Evolutionary conservation across 2,329 filamentous ascomycete species (phyloP).

Genomic region (Cucurbitaria berberidis): DNA sequence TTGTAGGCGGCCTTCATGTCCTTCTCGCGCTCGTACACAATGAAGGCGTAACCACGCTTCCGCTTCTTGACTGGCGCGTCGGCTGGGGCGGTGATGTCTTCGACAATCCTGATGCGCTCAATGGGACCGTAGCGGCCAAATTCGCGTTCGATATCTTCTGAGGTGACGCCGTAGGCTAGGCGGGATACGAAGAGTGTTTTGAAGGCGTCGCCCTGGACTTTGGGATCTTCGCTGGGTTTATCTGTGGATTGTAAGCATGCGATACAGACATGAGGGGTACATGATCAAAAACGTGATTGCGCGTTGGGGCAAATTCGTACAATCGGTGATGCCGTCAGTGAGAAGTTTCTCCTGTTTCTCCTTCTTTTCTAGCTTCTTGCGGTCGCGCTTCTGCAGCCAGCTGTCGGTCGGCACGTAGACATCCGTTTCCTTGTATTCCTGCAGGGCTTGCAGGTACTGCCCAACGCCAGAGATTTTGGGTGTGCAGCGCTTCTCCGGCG

Average conservation of each 20-base stretch:
- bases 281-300: not conserved
- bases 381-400: slow-evolving; percentile 87
- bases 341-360: slow-evolving; percentile 68
- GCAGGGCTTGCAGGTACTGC: slow-evolving; percentile 73
- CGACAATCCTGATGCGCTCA: slow-evolving; percentile 89
- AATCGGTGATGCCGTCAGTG: slow-evolving; percentile 68
- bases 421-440: slow-evolving; percentile 79
- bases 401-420: slow-evolving; percentile 85
- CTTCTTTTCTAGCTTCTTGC: slow-evolving; percentile 81
- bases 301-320: slow-evolving; percentile 53
- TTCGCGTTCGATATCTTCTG: slow-evolving; percentile 89
- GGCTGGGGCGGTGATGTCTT: slow-evolving; percentile 74
- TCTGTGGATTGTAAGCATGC: slow-evolving; percentile 57
- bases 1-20: slow-evolving; percentile 99
- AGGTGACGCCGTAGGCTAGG: slow-evolving; percentile 85
- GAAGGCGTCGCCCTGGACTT: slow-evolving; percentile 91
- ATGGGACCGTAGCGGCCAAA: slow-evolving; percentile 94
- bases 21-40: slow-evolving; percentile 95
- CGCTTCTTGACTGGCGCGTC: slow-evolving; percentile 64
- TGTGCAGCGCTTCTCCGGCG: slow-evolving; percentile 81
- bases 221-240: slow-evolving; percentile 82
- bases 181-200: slow-evolving; percentile 93
- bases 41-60: slow-evolving; percentile 92
- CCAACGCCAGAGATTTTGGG: slow-evolving; percentile 75
- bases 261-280: not conserved